These are phyloP conservation scores for Wickerhamomyces silvicola DNA, from an alignment of 805 yeast genomes.

Conservation along the genomic window DNA sequence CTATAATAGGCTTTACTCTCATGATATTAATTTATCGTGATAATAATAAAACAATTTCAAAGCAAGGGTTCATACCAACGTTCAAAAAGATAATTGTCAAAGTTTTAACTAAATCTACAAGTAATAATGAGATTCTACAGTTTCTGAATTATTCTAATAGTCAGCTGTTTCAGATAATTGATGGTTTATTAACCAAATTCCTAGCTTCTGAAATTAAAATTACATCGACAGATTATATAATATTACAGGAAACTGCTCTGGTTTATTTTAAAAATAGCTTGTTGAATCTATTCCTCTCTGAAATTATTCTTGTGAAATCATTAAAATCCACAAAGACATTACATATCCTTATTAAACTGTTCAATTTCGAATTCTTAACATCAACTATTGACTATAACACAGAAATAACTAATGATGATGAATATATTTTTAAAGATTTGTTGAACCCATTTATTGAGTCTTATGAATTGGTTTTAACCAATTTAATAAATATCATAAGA, in stretches of 20 bases:
- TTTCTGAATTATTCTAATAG: background rate
- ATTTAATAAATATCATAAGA: constrained; percentile 10
- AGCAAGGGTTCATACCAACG: constrained; percentile 2
- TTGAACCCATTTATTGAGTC: constrained; percentile 19
- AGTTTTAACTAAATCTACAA: background rate
- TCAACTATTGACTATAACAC: constrained; percentile 7
- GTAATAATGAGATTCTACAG: background rate
- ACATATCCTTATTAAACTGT: constrained; percentile 7
- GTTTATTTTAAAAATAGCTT: constrained; percentile 18
- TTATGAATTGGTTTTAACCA: constrained; percentile 14
- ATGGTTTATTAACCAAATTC: constrained; percentile 8
- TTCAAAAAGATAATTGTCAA: background rate
- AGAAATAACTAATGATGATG: no score
- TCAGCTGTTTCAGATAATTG: no score
- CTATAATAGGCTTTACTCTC: constrained; percentile 12
- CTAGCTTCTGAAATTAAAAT: constrained; percentile 7
- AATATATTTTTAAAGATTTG: constrained; percentile 8
- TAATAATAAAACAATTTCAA: background rate
- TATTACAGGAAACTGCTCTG: constrained; percentile 13
- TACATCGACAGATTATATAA: constrained; percentile 1
- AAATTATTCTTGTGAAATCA: constrained; percentile 12
- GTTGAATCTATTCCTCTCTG: constrained; percentile 14
- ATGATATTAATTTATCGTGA: constrained; percentile 10
- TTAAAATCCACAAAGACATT: constrained; percentile 2
- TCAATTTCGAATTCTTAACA: constrained; percentile 16